Evolutionary conservation across 208 protist species (phyloP).

Genomic region (Trypanosoma congolense): DNA sequence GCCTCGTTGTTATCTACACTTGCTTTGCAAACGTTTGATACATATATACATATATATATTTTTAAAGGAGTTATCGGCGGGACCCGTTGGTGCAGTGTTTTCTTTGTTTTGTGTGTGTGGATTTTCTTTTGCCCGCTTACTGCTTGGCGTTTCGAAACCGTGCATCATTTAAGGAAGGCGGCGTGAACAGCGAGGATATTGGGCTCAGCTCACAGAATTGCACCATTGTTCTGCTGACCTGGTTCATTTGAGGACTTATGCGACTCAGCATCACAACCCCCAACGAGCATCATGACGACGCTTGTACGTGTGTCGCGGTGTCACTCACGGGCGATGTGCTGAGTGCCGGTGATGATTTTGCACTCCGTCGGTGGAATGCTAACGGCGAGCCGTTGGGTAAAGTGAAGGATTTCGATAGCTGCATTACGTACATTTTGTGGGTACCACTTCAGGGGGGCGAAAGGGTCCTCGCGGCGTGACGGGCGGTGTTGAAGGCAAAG

Average conservation of each 20-base stretch:
- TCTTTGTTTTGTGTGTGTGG: no score
- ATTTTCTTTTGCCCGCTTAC: no score
- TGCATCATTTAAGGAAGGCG: no score
- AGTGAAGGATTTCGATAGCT: constrained; percentile 84
- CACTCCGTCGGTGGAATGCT: constrained; percentile 87
- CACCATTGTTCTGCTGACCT: neutral
- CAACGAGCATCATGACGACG: constrained; percentile 80
- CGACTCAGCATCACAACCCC: constrained; percentile 69
- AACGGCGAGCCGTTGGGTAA: constrained; percentile 87
- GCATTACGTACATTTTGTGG: constrained; percentile 90
- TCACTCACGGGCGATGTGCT: constrained; percentile 84
- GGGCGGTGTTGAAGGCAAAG: constrained; percentile 44
- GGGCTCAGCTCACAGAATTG: neutral
- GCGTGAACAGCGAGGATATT: neutral
- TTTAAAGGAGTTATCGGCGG: no score
- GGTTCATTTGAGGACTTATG: constrained; percentile 33
- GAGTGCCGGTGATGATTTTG: constrained; percentile 86
- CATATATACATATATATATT: no score
- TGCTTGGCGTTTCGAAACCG: no score
- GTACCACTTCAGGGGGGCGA: constrained; percentile 62
- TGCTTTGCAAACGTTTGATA: no score
- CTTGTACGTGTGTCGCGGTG: constrained; percentile 86
- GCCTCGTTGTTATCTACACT: no score
- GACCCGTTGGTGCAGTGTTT: no score
- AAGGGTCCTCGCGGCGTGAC: constrained; percentile 33